Evolutionary conservation across 768 basidiomycete species (phyloP).

Genomic region (Rhodosporidiobolus sp.): DNA sequence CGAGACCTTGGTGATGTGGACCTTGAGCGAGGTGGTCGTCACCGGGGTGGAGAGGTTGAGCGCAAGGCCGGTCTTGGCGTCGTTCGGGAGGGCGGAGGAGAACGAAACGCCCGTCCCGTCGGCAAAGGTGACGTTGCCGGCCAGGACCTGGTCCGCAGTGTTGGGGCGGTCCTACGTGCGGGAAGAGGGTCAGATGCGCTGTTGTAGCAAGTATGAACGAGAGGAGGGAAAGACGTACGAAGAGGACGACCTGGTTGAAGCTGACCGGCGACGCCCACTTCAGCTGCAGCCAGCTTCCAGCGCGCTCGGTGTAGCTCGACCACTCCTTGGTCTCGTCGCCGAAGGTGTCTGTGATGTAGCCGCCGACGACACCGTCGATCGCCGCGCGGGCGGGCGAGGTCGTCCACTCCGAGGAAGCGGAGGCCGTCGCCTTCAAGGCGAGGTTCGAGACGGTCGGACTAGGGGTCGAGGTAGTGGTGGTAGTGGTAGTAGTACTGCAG

Average conservation of each 20-base stretch:
- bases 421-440: constrained; percentile 11
- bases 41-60: constrained; percentile 17
- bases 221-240: not conserved
- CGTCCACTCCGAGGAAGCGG: constrained; percentile 13
- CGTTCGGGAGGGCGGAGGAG: constrained; percentile 19
- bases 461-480: not conserved
- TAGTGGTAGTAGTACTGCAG: too few relatives aligned
- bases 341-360: constrained; percentile 3
- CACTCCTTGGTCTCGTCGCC: constrained; percentile 24
- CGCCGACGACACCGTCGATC: constrained; percentile 31
- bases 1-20: constrained; percentile 6
- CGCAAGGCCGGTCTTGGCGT: constrained; percentile 5
- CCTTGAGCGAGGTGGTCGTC: constrained; percentile 1
- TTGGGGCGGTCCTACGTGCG: constrained; percentile 29
- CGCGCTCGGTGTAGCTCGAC: not conserved
- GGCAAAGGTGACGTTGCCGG: constrained; percentile 26
- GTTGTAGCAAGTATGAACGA: not conserved
- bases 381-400: constrained; percentile 5
- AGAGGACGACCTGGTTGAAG: constrained; percentile 31
- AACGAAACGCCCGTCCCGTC: constrained; percentile 25
- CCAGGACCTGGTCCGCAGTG: constrained; percentile 18
- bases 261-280: not conserved
- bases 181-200: not conserved
- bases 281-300: constrained; percentile 6
- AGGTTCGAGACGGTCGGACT: constrained; percentile 14